phyloP scores from a whole-genome alignment of 129 eudicot genomes.

The Artemisia argyi region DNA sequence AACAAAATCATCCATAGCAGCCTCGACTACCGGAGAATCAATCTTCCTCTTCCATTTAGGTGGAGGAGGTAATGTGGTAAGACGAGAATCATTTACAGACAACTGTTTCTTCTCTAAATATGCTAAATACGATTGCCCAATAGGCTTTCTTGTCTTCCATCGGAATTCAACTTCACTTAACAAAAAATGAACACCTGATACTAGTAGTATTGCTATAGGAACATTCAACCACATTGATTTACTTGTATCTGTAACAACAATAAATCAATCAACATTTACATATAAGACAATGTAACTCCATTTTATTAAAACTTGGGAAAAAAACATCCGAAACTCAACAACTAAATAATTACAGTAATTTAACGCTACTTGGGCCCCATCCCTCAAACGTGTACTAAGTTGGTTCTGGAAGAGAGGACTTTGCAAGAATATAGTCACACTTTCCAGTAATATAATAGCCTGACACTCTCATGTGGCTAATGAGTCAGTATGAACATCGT shows the following conservation, averaged over 20 bases:
- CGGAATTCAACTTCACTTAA: constrained; percentile 81
- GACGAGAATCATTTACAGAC: constrained; percentile 86
- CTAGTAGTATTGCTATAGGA: constrained; percentile 79
- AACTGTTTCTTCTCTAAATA: constrained; percentile 81
- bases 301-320: too few species aligned
- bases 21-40: constrained; percentile 87
- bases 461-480: too few species aligned
- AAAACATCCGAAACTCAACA: too few species aligned
- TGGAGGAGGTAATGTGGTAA: constrained; percentile 56
- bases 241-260: constrained; percentile 75
- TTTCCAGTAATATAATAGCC: too few species aligned
- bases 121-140: constrained; percentile 58
- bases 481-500: too few species aligned
- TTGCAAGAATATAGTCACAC: too few species aligned
- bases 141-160: constrained; percentile 57
- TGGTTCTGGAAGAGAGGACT: too few species aligned
- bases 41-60: constrained; percentile 88
- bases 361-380: too few species aligned
- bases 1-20: constrained; percentile 81
- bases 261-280: too few species aligned
- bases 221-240: constrained; percentile 98
- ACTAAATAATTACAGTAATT: too few species aligned
- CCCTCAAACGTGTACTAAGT: too few species aligned
- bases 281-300: too few species aligned
- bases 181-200: constrained; percentile 57